Percentiles rank a stretch among this genome's conserved stretches.
Conservation (phyloP, 2,329 filamentous ascomycete species). For the Aureobasidium sp. region DNA sequence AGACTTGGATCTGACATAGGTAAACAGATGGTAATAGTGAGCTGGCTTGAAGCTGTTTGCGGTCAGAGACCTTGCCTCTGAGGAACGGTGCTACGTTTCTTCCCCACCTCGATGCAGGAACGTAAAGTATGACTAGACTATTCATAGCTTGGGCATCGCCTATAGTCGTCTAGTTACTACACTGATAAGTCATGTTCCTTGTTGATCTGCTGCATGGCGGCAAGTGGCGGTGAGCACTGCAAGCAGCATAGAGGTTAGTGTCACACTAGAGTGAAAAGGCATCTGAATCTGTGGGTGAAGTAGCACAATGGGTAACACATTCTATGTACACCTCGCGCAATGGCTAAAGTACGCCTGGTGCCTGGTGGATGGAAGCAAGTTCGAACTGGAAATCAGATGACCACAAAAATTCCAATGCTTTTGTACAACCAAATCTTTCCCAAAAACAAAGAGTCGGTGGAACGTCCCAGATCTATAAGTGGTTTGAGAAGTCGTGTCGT, state of each 20-base stretch:
- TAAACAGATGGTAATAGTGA: neutral
- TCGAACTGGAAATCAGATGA: neutral
- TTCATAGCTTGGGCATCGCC: neutral
- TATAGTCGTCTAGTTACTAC: too few species aligned
- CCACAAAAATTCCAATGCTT: neutral
- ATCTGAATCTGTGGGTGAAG: too few species aligned
- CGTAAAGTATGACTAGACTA: neutral
- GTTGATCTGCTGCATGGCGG: neutral
- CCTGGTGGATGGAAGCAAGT: neutral
- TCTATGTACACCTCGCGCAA: neutral
- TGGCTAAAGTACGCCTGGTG: neutral
- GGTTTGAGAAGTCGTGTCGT: neutral
- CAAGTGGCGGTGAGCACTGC: neutral
- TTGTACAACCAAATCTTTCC: neutral
- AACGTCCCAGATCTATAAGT: neutral
- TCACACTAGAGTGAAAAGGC: neutral
- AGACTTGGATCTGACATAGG: too few species aligned
- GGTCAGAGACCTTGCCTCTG: neutral
- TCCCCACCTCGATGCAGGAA: neutral
- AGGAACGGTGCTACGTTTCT: neutral
- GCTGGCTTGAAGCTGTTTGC: neutral
- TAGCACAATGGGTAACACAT: neutral
- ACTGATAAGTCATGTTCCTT: neutral
- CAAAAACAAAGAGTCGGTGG: too few species aligned
- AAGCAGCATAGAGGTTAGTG: neutral